Evolutionary conservation across 2,329 filamentous ascomycete species (phyloP).

Genomic region (Sordariomycetes sp.): DNA sequence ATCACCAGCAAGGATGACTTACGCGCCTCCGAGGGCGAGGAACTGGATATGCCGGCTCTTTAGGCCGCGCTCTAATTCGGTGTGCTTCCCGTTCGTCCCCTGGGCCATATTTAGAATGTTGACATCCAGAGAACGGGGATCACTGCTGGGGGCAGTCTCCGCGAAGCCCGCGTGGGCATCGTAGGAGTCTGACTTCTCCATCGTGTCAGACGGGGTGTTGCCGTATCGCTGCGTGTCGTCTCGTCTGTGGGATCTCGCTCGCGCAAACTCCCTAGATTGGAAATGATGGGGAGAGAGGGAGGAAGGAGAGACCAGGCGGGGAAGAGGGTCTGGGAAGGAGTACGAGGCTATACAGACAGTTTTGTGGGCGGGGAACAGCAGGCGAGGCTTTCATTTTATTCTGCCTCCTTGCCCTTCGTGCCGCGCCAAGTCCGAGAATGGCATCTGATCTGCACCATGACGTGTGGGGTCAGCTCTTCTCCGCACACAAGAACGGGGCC

Average conservation of each 20-base stretch:
- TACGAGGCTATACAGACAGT: neutral
- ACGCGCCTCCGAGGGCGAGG: slow-evolving; percentile 36
- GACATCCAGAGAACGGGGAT: slow-evolving; percentile 7
- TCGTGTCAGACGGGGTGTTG: neutral
- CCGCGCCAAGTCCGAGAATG: neutral
- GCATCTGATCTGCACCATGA: neutral
- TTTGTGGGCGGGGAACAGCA: neutral
- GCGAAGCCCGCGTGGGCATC: neutral
- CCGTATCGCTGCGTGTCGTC: neutral
- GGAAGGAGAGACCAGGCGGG: neutral
- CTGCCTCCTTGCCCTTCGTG: neutral
- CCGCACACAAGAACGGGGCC: neutral
- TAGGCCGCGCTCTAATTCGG: slow-evolving; percentile 39
- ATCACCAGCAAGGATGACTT: slow-evolving; percentile 8
- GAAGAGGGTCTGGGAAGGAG: neutral
- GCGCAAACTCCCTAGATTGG: neutral
- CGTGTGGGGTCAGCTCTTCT: neutral
- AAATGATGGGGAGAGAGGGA: neutral
- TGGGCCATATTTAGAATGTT: slow-evolving; percentile 10
- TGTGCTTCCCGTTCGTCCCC: slow-evolving; percentile 13
- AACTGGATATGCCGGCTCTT: slow-evolving; percentile 50
- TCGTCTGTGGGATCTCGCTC: neutral
- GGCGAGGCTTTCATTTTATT: neutral
- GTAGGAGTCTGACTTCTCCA: neutral
- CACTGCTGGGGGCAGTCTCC: neutral